Percentiles rank a stretch among this genome's conserved stretches.
These are phyloP conservation scores for Canavalia ensiformis DNA, from an alignment of 306 rosid genomes.

Conservation along the genomic window DNA sequence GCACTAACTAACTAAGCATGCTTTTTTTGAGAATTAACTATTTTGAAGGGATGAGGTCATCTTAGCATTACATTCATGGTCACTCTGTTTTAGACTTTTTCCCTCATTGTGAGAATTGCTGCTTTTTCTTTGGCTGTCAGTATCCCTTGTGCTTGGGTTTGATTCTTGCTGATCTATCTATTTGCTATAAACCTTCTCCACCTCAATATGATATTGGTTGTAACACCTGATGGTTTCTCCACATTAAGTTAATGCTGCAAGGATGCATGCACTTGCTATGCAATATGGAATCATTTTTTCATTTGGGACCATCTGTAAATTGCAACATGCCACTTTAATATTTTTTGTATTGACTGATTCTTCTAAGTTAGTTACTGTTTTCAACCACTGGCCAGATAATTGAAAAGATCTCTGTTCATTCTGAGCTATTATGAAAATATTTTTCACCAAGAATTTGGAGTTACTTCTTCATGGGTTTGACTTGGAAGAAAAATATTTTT, in stretches of 20 bases:
- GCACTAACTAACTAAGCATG: conserved; percentile 44
- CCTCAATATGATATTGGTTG: conserved; percentile 39
- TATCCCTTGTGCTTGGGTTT: conserved; percentile 43
- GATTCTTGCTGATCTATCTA: conserved; percentile 41
- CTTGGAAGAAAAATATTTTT: conserved; percentile 22
- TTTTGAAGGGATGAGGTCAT: conserved; percentile 44
- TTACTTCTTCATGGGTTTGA: conserved; percentile 34
- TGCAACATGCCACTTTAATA: conserved; percentile 44
- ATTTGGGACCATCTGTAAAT: conserved; percentile 12
- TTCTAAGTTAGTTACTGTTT: conserved; percentile 42
- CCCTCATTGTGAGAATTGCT: conserved; percentile 45
- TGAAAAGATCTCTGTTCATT: conserved; percentile 42
- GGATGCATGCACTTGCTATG: conserved; percentile 40
- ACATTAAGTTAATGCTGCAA: conserved; percentile 46
- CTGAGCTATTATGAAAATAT: conserved; percentile 32
- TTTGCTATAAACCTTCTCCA: conserved; percentile 44
- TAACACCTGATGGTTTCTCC: conserved; percentile 32
- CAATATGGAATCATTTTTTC: conserved; percentile 26
- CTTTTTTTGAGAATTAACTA: conserved; percentile 38
- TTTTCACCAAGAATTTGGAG: conserved; percentile 41
- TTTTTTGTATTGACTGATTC: conserved; percentile 42
- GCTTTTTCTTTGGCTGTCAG: conserved; percentile 48
- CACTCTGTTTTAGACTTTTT: conserved; percentile 34
- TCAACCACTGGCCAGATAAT: conserved; percentile 48
- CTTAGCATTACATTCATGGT: conserved; percentile 41